Evolutionary conservation across 1,284 basidiomycete species (phyloP).

Genomic region (Heimioporus punctisporus): DNA sequence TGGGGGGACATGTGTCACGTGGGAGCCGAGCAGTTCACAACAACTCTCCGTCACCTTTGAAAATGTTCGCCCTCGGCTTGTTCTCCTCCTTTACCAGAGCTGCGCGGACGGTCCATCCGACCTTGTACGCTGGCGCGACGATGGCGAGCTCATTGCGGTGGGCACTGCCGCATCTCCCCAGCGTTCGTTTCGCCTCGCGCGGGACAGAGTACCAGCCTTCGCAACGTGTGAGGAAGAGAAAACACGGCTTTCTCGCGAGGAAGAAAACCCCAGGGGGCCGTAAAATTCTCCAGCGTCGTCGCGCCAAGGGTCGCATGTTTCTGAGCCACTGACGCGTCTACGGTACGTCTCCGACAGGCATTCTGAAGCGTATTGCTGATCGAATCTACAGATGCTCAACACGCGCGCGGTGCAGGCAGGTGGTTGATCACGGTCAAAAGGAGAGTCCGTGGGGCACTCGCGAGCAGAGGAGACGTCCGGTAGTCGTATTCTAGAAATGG

Average conservation of each 20-base stretch:
- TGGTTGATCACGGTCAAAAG: too few species aligned
- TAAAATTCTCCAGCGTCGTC: conserved; percentile 39
- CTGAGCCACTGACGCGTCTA: conserved; percentile 38
- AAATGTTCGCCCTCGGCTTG: conserved; percentile 19
- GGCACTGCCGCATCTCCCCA: conserved; percentile 20
- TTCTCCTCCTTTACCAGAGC: conserved; percentile 28
- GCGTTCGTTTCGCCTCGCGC: conserved; percentile 36
- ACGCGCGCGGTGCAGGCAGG: neutral
- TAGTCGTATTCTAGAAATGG: conserved; percentile 23
- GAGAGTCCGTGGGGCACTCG: too few species aligned
- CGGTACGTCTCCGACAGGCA: conserved; percentile 12
- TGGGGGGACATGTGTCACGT: conserved; percentile 11
- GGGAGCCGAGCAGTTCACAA: conserved; percentile 14
- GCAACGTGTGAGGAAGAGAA: conserved; percentile 35
- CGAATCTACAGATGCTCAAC: neutral
- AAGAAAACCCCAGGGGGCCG: conserved; percentile 34
- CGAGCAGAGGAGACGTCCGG: too few species aligned
- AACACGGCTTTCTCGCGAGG: conserved; percentile 33
- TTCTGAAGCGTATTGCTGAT: neutral
- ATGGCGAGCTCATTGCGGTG: conserved; percentile 22
- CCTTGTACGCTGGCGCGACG: conserved; percentile 12
- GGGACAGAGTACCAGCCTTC: conserved; percentile 37
- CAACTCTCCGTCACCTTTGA: neutral
- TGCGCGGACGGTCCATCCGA: conserved; percentile 24
- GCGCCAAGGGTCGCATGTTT: conserved; percentile 41